These are phyloP conservation scores for Lactarius quietus DNA, from an alignment of 768 basidiomycete genomes.

Conservation along the genomic window DNA sequence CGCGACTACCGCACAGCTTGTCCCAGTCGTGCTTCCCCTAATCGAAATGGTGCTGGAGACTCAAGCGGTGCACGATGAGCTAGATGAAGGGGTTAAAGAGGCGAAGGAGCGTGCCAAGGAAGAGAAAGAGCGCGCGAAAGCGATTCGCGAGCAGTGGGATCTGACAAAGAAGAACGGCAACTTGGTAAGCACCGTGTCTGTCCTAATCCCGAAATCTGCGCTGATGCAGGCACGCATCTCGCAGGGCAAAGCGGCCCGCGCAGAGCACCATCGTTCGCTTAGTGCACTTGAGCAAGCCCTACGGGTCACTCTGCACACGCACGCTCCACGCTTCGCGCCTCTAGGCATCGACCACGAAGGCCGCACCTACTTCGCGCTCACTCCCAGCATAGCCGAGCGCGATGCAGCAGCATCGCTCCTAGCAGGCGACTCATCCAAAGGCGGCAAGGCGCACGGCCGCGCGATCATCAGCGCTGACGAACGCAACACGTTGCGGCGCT, in stretches of 20 bases:
- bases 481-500: conserved; percentile 51
- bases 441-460: conserved; percentile 41
- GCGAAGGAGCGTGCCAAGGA: conserved; percentile 52
- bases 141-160: conserved; percentile 60
- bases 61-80: conserved; percentile 48
- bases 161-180: conserved; percentile 31
- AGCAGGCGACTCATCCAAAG: conserved; percentile 35
- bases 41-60: conserved; percentile 49
- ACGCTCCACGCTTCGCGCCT: conserved; percentile 50
- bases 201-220: background rate
- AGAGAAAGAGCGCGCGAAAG: conserved; percentile 49
- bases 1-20: conserved; percentile 53
- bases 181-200: conserved; percentile 2
- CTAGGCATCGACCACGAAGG: conserved; percentile 71
- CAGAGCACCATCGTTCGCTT: conserved; percentile 48
- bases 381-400: conserved; percentile 55
- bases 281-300: conserved; percentile 51
- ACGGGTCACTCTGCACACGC: conserved; percentile 46
- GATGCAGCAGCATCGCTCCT: conserved; percentile 41
- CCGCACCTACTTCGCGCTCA: conserved; percentile 63
- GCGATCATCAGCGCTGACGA: conserved; percentile 43
- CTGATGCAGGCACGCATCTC: background rate
- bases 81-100: conserved; percentile 56
- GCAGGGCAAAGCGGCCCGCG: conserved; percentile 44
- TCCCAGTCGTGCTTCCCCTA: conserved; percentile 62